Evolutionary conservation across 305 asterid species (phyloP).

Genomic region (Fraxinus albicans): DNA sequence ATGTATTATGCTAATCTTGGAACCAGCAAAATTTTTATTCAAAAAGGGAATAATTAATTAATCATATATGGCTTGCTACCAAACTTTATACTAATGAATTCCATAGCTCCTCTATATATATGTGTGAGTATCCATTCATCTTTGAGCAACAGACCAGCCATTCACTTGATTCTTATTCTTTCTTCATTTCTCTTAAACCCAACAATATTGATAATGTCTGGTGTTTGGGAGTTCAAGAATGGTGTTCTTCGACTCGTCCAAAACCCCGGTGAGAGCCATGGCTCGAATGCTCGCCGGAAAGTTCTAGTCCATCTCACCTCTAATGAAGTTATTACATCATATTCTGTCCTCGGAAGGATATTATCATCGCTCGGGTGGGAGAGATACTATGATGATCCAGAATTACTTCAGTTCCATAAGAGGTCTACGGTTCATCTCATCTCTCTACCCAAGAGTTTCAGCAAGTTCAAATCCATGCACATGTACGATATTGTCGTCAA

Average conservation of each 20-base stretch:
- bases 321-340: slow-evolving; percentile 62
- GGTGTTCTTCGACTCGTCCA: slow-evolving; percentile 79
- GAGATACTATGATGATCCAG: slow-evolving; percentile 71
- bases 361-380: slow-evolving; percentile 69
- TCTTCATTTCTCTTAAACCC: background rate
- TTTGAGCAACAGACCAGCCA: background rate
- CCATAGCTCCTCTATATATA: slow-evolving; percentile 35
- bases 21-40: background rate
- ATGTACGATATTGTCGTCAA: slow-evolving; percentile 89
- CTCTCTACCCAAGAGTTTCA: slow-evolving; percentile 79
- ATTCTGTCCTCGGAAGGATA: slow-evolving; percentile 48
- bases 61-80: background rate
- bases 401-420: slow-evolving; percentile 77
- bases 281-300: slow-evolving; percentile 41
- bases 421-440: slow-evolving; percentile 71
- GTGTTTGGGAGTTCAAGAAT: slow-evolving; percentile 93
- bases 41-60: background rate
- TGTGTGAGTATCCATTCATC: background rate
- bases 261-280: slow-evolving; percentile 57
- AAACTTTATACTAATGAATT: background rate
- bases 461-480: slow-evolving; percentile 78
- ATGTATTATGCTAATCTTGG: background rate
- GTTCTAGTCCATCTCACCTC: slow-evolving; percentile 53
- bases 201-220: slow-evolving; percentile 51
- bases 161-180: background rate